phyloP scores from a whole-genome alignment of 768 basidiomycete genomes.

The Dendrothele bispora region DNA sequence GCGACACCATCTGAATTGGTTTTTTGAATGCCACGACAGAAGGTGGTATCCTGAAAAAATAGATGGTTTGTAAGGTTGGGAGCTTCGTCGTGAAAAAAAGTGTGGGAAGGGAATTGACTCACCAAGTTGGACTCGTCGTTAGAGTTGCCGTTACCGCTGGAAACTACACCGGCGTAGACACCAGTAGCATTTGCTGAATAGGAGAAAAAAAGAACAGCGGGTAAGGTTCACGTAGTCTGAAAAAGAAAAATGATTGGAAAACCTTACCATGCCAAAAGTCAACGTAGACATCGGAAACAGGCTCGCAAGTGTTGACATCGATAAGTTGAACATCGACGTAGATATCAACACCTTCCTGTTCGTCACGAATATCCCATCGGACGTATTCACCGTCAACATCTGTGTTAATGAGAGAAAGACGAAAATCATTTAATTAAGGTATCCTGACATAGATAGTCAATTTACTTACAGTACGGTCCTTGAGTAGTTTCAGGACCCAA shows the following conservation, averaged over 20 bases:
- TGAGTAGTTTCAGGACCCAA: too few relatives aligned
- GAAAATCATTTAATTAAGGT: too few relatives aligned
- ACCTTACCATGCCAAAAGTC: conserved; percentile 17
- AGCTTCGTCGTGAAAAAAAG: too few relatives aligned
- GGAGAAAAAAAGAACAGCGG: background rate
- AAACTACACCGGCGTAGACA: conserved; percentile 15
- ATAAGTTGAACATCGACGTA: conserved; percentile 15
- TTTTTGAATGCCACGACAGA: conserved; percentile 12
- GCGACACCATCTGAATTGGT: conserved; percentile 16
- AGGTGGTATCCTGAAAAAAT: conserved; percentile 9
- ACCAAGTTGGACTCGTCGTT: conserved; percentile 7
- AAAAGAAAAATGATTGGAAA: background rate
- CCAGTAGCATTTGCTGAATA: conserved; percentile 13
- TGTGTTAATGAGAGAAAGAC: too few relatives aligned
- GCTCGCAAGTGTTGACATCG: conserved; percentile 15
- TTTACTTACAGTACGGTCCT: too few relatives aligned
- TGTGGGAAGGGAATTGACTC: background rate
- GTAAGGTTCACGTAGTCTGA: too few relatives aligned
- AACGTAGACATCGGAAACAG: conserved; percentile 12
- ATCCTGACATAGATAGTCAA: too few relatives aligned
- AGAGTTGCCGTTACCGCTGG: conserved; percentile 11
- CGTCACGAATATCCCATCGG: conserved; percentile 14
- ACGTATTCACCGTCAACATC: conserved; percentile 14
- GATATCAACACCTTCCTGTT: conserved; percentile 8
- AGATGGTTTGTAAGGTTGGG: background rate